Evolutionary conservation across 176 grass and related monocot species (phyloP).

Genomic region (Avena sativa): DNA sequence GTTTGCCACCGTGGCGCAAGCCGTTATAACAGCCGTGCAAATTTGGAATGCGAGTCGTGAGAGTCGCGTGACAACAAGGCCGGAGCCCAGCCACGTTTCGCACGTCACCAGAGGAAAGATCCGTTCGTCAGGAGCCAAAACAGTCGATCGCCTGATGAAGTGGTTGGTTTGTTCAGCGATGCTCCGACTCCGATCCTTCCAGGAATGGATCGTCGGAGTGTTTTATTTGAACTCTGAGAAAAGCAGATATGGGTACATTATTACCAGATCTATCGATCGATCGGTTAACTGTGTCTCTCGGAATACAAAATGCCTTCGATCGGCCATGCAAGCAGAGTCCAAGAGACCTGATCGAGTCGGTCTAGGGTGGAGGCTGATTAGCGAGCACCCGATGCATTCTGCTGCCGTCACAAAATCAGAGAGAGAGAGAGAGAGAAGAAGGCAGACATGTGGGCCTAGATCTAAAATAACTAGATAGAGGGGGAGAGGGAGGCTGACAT

Average conservation of each 20-base stretch:
- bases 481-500: no score
- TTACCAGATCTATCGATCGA: neutral
- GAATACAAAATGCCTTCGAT: slow-evolving; percentile 1
- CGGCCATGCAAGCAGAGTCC: neutral
- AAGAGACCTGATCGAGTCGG: neutral
- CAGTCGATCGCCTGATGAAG: neutral
- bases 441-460: no score
- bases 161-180: neutral
- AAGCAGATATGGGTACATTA: neutral
- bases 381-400: no score
- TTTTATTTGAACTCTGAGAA: neutral
- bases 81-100: neutral
- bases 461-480: no score
- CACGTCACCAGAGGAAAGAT: neutral
- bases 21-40: neutral
- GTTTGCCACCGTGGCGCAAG: neutral
- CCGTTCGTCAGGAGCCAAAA: neutral
- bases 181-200: neutral
- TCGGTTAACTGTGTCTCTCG: neutral
- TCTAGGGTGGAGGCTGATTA: neutral
- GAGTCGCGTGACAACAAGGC: no score
- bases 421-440: no score
- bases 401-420: no score
- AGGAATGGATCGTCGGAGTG: neutral
- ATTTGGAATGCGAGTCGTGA: neutral